phyloP scores from a whole-genome alignment of 805 yeast species.

The Saturnispora bothae region DNA sequence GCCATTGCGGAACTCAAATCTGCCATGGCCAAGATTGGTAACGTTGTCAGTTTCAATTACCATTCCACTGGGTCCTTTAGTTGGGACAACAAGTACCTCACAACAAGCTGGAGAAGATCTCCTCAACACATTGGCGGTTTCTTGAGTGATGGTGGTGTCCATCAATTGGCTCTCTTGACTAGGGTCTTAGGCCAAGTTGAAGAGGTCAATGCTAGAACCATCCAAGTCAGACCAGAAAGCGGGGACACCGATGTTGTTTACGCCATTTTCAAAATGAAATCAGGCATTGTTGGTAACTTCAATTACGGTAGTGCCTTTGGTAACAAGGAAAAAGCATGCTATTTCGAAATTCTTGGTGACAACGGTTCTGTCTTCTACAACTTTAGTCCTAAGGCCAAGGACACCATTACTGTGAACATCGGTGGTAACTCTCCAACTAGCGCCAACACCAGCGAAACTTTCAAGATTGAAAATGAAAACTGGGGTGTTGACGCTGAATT shows the following conservation, averaged over 20 bases:
- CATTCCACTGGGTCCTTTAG: constrained; percentile 67
- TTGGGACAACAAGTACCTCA: constrained; percentile 45
- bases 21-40: constrained; percentile 63
- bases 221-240: constrained; percentile 63
- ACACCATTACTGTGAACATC: constrained; percentile 29
- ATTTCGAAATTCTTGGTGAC: constrained; percentile 65
- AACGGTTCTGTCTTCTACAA: constrained; percentile 67
- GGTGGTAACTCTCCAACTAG: constrained; percentile 53
- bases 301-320: constrained; percentile 84
- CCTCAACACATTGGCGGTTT: constrained; percentile 93
- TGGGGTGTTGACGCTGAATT: constrained; percentile 36
- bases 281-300: constrained; percentile 67
- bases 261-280: constrained; percentile 52
- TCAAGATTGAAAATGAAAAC: constrained; percentile 35
- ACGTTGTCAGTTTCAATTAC: constrained; percentile 57
- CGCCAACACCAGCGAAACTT: constrained; percentile 24
- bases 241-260: constrained; percentile 78
- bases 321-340: constrained; percentile 58
- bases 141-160: constrained; percentile 93
- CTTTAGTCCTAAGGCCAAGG: constrained; percentile 40
- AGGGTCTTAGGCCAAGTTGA: constrained; percentile 69
- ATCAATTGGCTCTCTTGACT: constrained; percentile 80
- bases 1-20: constrained; percentile 46
- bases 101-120: constrained; percentile 76
- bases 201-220: constrained; percentile 64